A percentile compares a stretch with the other conserved stretches of the same genome.
Evolutionary conservation across 2,329 filamentous ascomycete species (phyloP).

Genomic region (Claviceps monticola): DNA sequence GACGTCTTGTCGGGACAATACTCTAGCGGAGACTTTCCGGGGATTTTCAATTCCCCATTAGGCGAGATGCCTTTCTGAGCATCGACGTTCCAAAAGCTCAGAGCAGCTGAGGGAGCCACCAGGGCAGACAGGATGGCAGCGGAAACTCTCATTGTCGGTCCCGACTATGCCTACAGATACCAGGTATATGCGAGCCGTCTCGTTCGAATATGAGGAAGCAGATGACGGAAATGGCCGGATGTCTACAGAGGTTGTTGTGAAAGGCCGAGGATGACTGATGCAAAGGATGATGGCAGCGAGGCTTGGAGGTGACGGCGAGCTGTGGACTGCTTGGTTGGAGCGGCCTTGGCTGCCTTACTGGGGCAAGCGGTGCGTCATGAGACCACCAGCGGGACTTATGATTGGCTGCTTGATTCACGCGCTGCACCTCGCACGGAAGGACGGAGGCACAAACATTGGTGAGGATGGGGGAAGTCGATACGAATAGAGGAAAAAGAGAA

Average conservation of each 20-base stretch:
- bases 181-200: not conserved
- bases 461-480: not conserved
- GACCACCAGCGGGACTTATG: conserved; percentile 9
- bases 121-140: conserved; percentile 32
- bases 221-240: not conserved
- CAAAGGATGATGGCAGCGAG: conserved; percentile 2
- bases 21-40: conserved; percentile 72
- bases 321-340: no score
- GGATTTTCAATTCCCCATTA: conserved; percentile 48
- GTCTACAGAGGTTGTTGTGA: not conserved
- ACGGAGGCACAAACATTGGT: not conserved
- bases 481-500: no score
- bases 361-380: conserved; percentile 21
- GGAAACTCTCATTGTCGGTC: conserved; percentile 20
- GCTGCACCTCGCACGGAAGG: not conserved
- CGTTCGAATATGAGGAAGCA: not conserved
- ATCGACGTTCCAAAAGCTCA: conserved; percentile 26
- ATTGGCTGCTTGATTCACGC: not conserved
- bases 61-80: conserved; percentile 23
- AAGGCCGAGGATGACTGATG: not conserved
- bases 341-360: not conserved
- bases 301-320: not conserved
- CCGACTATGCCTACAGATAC: not conserved
- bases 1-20: conserved; percentile 40
- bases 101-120: conserved; percentile 29